phyloP scores from a whole-genome alignment of 2,329 filamentous ascomycete species.

The Didymella sp. region DNA sequence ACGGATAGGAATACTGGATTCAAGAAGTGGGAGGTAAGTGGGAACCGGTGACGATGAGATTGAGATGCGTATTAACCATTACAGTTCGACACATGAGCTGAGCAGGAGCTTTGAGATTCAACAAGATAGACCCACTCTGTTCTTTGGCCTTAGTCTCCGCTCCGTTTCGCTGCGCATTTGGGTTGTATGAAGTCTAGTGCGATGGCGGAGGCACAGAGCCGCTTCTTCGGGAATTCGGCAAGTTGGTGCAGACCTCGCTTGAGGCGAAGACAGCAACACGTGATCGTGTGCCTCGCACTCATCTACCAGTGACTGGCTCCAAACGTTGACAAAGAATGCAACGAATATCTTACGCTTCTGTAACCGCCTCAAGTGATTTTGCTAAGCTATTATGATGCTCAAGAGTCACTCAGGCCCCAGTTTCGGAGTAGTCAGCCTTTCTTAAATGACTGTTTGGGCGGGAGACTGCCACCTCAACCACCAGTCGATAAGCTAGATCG shows the following conservation, averaged over 20 bases:
- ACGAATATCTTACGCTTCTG: neutral
- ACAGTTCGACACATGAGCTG: conserved; percentile 18
- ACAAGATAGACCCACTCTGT: neutral
- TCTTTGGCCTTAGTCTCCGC: neutral
- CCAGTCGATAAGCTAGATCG: no score
- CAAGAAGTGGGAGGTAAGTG: conserved; percentile 51
- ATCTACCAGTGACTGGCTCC: no score
- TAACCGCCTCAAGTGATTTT: neutral
- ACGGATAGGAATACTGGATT: conserved; percentile 45
- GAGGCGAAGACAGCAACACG: conserved; percentile 8
- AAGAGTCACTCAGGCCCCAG: no score
- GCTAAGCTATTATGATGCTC: no score
- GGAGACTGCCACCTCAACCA: no score
- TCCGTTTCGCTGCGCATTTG: conserved; percentile 4
- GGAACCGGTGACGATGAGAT: neutral
- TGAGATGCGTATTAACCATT: neutral
- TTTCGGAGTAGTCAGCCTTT: no score
- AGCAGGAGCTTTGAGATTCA: neutral
- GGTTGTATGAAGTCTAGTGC: neutral
- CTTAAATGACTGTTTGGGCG: no score
- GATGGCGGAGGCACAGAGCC: conserved; percentile 13
- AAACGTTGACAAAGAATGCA: neutral
- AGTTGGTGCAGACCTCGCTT: neutral
- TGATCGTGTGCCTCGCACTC: no score
- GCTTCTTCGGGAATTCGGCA: conserved; percentile 13